These are phyloP conservation scores for Combretum micranthum DNA, from an alignment of 345 rosid species.

Conservation along the genomic window DNA sequence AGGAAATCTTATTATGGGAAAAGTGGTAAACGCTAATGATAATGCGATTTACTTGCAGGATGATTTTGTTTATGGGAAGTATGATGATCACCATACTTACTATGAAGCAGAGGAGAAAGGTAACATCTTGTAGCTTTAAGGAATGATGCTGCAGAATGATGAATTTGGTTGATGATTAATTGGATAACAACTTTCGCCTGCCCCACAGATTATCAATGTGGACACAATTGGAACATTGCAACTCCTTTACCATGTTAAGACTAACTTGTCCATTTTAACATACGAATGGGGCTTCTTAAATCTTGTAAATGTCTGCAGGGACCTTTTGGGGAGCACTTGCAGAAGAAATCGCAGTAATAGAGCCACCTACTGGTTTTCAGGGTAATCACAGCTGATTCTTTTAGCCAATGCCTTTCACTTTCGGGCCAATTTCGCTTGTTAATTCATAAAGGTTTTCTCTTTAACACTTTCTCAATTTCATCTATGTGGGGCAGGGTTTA, in stretches of 20 bases:
- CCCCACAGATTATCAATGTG: no score
- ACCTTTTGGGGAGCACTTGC: conserved; percentile 61
- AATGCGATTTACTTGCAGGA: conserved; percentile 31
- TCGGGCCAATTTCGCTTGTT: background rate
- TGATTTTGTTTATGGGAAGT: conserved; percentile 67
- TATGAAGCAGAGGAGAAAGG: conserved; percentile 59
- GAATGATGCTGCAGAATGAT: no score
- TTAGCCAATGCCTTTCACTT: background rate
- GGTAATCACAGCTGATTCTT: conserved; percentile 22
- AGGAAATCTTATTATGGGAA: no score
- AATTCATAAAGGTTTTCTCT: background rate
- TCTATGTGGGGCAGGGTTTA: conserved; percentile 34
- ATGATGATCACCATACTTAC: conserved; percentile 81
- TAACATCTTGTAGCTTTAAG: background rate
- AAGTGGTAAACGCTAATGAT: no score
- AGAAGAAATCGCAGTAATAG: conserved; percentile 54
- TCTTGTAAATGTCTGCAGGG: conserved; percentile 4
- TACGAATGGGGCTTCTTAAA: no score
- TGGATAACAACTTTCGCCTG: no score
- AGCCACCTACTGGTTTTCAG: conserved; percentile 75
- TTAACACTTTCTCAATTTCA: background rate
- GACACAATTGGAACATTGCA: no score
- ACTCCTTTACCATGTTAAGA: no score
- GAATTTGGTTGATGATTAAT: no score
- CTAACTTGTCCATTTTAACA: no score